Percentiles rank a stretch among this genome's conserved stretches.
These are phyloP conservation scores for Mycena latifolia DNA, from an alignment of 768 basidiomycete species.

Conservation along the genomic window DNA sequence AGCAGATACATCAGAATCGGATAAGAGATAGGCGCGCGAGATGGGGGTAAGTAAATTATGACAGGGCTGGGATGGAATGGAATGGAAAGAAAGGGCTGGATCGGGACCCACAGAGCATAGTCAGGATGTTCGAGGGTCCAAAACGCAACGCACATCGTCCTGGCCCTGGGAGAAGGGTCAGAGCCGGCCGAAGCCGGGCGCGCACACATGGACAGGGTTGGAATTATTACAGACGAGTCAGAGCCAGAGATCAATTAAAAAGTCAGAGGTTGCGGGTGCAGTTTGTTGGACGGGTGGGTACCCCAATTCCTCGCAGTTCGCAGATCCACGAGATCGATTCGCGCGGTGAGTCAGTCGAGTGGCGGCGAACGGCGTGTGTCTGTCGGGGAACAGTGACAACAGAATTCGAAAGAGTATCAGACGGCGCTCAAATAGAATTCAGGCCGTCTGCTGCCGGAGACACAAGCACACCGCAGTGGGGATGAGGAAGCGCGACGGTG, in stretches of 20 bases:
- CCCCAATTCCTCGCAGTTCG: slow-evolving; percentile 1
- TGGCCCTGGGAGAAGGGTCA: no score
- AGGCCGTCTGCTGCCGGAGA: neutral
- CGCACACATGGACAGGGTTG: no score
- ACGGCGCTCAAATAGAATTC: slow-evolving; percentile 7
- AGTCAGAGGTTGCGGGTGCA: neutral
- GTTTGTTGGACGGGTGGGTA: no score
- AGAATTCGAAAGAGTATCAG: slow-evolving; percentile 10
- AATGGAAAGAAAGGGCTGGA: neutral
- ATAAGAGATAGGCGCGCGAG: slow-evolving; percentile 14
- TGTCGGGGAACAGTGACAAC: slow-evolving; percentile 13
- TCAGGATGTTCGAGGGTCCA: slow-evolving; percentile 83
- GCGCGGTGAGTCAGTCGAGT: slow-evolving; percentile 2
- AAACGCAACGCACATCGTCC: slow-evolving; percentile 85
- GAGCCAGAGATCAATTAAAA: neutral
- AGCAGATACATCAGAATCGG: slow-evolving; percentile 18
- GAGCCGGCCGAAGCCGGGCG: no score
- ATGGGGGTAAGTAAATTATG: no score
- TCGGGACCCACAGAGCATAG: slow-evolving; percentile 80
- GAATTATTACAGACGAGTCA: neutral
- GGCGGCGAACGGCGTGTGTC: neutral
- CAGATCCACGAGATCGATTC: slow-evolving; percentile 21
- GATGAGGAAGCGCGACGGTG: no score
- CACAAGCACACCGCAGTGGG: neutral
- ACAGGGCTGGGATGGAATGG: neutral